Conservation (phyloP, 805 yeast genomes). For the Lipomyces oligophaga region DNA sequence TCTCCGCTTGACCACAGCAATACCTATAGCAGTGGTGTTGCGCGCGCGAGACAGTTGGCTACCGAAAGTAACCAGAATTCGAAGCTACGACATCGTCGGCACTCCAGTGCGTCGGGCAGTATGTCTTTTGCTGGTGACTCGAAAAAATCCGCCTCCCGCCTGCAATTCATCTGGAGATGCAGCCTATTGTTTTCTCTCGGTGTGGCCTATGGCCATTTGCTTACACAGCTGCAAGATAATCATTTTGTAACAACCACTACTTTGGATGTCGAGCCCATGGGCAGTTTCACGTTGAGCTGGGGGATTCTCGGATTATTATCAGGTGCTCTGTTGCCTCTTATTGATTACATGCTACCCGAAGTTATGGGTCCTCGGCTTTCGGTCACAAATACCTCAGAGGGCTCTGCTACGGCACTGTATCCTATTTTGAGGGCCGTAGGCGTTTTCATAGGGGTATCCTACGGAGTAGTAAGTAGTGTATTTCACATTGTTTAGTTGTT, state of each 20-base stretch:
- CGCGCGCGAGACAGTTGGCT: no score
- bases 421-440: constrained; percentile 41
- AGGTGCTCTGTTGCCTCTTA: constrained; percentile 34
- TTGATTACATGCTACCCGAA: constrained; percentile 29
- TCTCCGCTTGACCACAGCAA: neutral
- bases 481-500: neutral
- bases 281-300: constrained; percentile 31
- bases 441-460: constrained; percentile 40
- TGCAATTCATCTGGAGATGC: constrained; percentile 21
- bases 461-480: constrained; percentile 34
- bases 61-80: neutral
- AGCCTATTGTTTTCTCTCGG: constrained; percentile 32
- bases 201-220: constrained; percentile 35
- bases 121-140: no score
- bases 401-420: constrained; percentile 20
- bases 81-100: constrained; percentile 6
- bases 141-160: no score
- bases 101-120: neutral
- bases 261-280: constrained; percentile 30
- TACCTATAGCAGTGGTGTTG: neutral
- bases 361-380: constrained; percentile 13
- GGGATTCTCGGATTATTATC: constrained; percentile 34
- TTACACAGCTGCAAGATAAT: constrained; percentile 34
- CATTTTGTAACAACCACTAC: constrained; percentile 31
- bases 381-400: constrained; percentile 1